Evolutionary conservation across 1,284 basidiomycete species (phyloP), one percentile per base, ranked within the genome.

Genomic region (Heterobasidion irregulare): DNA sequence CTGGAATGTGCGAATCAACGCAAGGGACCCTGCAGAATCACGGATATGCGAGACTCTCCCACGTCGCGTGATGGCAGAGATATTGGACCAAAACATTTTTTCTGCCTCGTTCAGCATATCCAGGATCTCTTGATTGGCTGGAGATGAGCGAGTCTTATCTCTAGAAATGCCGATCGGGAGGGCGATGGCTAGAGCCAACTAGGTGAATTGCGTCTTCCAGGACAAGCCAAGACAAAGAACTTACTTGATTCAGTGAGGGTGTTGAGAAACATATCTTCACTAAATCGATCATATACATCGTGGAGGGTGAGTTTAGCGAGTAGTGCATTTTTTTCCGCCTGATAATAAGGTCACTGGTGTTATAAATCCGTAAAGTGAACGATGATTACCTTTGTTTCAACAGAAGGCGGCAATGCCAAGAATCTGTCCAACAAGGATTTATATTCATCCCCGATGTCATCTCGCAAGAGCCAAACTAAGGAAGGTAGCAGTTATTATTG

Each of bases 241-340:
- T 45, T 62, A 92, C 92, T 86, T 9, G 92, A 94, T 68, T 96
- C 93, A 0, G 86, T 79, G 16, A 95, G 71, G 1, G 92, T 94
- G 64, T 84, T 92, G 59, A 95, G 74, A 69, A 92, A 91, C 73
- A 95, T 86, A 64, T 95, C 92, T 0, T 83, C 78, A 50, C 82
- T 82, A 73, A 94, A 92, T 26, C 82, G 83, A 50, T 79, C 78
- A 63, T 92, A 86, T 0, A 88, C 88, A 33, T 84, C 79, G 56
- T 90, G 81, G 41, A 95, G 70, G 0, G 83, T 83, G 13, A 94
- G 71, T 58, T 82, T 86, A 0, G 86, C 92, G 63, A 89, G 76
- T 0, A 94, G 70, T 3, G 82, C 75, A 59, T 82, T 79, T 61
- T 89, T 83, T 64, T 91, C 86, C 6, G 85, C 82, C 86, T 92